Percentiles rank a stretch among this genome's conserved stretches.
phyloP scores from a whole-genome alignment of 352 stramenopile genomes.

The Phytophthora pseudosyringae region DNA sequence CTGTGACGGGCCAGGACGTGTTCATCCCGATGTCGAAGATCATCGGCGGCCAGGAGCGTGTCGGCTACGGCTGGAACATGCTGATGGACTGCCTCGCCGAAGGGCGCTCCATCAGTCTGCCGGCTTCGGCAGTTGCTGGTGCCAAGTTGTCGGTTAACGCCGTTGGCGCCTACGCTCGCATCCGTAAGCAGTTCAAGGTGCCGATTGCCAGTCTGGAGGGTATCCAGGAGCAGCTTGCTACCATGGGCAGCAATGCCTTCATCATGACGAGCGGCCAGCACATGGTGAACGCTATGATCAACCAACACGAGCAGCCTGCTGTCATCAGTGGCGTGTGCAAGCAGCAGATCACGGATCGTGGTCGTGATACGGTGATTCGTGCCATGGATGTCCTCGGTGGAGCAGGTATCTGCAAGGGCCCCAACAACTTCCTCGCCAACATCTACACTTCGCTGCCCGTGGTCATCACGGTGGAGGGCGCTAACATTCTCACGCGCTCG shows the following conservation, averaged over 20 bases:
- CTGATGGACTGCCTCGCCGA: conserved; percentile 99
- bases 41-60: conserved; percentile 95
- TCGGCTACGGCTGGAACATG: conserved; percentile 99
- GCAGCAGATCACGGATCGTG: conserved; percentile 97
- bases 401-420: conserved; percentile 96
- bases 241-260: conserved; percentile 93
- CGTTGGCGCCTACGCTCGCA: conserved; percentile 95
- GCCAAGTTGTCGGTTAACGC: conserved; percentile 93
- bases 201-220: conserved; percentile 98
- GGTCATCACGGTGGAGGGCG: conserved; percentile 97
- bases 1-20: conserved; percentile 96
- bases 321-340: conserved; percentile 99
- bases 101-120: conserved; percentile 97
- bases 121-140: conserved; percentile 93
- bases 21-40: conserved; percentile 99
- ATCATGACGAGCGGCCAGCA: conserved; percentile 96
- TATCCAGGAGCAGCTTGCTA: conserved; percentile 97
- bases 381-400: conserved; percentile 98
- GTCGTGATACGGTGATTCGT: conserved; percentile 95
- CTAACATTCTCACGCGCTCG: conserved; percentile 98
- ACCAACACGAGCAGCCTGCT: conserved; percentile 98
- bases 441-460: conserved; percentile 97
- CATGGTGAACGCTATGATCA: conserved; percentile 99
- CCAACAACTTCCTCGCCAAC: conserved; percentile 97
- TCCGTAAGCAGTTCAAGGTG: conserved; percentile 99